These are phyloP conservation scores for Fusarium praegraminearum DNA, from an alignment of 2,329 filamentous ascomycete species.

Conservation along the genomic window DNA sequence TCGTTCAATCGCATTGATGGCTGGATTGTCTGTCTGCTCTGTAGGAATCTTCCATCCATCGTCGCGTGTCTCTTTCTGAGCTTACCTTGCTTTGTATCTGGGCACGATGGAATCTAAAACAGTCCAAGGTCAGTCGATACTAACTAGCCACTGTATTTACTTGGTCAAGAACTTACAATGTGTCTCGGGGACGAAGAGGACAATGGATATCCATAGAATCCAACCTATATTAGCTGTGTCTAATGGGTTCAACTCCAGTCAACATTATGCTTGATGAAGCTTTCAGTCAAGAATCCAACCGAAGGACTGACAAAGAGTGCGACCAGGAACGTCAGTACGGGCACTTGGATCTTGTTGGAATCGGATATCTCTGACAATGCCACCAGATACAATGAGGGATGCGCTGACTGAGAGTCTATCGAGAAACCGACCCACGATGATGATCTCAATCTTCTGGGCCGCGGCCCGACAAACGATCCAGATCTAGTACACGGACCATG, in stretches of 20 bases:
- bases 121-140: slow-evolving; percentile 11
- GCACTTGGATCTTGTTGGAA: slow-evolving; percentile 75
- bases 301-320: slow-evolving; percentile 73
- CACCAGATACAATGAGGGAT: slow-evolving; percentile 80
- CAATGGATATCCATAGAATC: slow-evolving; percentile 71
- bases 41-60: slow-evolving; percentile 80
- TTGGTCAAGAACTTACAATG: slow-evolving; percentile 67
- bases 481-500: slow-evolving; percentile 80
- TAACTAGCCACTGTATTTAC: background rate
- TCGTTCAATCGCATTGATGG: slow-evolving; percentile 68
- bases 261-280: slow-evolving; percentile 83
- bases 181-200: slow-evolving; percentile 85
- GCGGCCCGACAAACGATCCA: slow-evolving; percentile 86
- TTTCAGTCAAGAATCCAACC: slow-evolving; percentile 73
- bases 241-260: slow-evolving; percentile 89
- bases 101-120: slow-evolving; percentile 73
- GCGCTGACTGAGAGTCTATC: slow-evolving; percentile 77
- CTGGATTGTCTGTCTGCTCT: slow-evolving; percentile 77
- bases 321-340: slow-evolving; percentile 85
- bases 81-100: slow-evolving; percentile 74
- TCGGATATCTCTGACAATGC: slow-evolving; percentile 83
- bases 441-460: slow-evolving; percentile 82
- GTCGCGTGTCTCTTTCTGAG: slow-evolving; percentile 83
- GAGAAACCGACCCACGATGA: slow-evolving; percentile 83
- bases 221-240: slow-evolving; percentile 84